Base-by-base conservation (phyloP, 805 yeast species). In the Myxozyma kluyveri region DNA sequence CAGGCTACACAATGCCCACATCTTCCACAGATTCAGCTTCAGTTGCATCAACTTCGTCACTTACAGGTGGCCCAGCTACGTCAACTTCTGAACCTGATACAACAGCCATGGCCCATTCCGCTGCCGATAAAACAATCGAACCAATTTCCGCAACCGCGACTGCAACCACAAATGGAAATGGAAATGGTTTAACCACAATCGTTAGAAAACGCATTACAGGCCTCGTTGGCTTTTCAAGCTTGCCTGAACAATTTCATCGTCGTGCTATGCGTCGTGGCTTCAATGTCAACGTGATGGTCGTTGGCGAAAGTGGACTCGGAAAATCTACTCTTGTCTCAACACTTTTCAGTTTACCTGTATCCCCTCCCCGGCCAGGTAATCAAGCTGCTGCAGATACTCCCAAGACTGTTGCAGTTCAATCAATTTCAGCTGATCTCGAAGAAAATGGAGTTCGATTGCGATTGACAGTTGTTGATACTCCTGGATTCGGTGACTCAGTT, bases 211-310 rank as follows among this genome's bases (percentile, higher is more conserved):
- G 88, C 67, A 80, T 91, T 63, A 86, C 84, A 62, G 91, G 95
- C 2, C 90, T 86, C 67, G 99, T 93, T 50, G 99, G 99, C 4
- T 93, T 93, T 72, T 96, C 97, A 61, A 93, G 90, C 72, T 77
- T 93, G 66, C 99, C 99, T 53, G 93, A 90, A 67, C 99, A 93
- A 75, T 93, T 97, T 96, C 98, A 93, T 73, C 83, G 96, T 72
- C 88, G 86, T 71, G 84, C 96, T 1, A 81, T 88, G 56, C 84
- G 86, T 70, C 80, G 87, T 66, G 99, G 99, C 12, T 93, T 93
- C 76, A 80, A 76, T 63, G 80, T 93, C 67, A 93, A 93, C 68
- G 68, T 93, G 56, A 80, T 93, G 81, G 88, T 88, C 52, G 95
- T 90, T 57, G 95, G 76, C 33, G 95, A 88, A 73, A 75, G 83